Conservation (phyloP, 495 filamentous ascomycete genomes). For the Tetracladium marchalianum region DNA sequence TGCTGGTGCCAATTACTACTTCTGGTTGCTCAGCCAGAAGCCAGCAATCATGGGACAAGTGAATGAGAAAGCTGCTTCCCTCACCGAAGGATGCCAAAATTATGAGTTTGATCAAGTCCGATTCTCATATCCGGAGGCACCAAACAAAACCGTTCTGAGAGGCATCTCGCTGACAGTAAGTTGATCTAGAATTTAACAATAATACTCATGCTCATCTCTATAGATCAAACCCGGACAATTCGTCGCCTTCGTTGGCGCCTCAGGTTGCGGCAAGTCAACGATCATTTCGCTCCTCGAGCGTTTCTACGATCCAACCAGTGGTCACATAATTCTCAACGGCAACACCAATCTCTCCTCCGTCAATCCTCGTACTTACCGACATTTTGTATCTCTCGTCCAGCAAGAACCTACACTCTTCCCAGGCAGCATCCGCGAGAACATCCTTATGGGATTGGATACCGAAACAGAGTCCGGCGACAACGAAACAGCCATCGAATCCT, state of each 20-base stretch:
- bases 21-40: too few relatives aligned
- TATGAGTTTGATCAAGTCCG: not conserved
- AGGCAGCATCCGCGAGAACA: constrained; percentile 42
- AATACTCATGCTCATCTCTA: constrained; percentile 2
- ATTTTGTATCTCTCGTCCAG: constrained; percentile 39
- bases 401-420: constrained; percentile 46
- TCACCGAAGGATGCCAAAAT: too few relatives aligned
- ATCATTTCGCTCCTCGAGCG: constrained; percentile 49
- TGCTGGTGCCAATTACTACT: too few relatives aligned
- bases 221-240: constrained; percentile 45
- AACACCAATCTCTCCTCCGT: constrained; percentile 29
- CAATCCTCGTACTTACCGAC: constrained; percentile 37
- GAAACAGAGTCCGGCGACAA: constrained; percentile 60
- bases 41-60: too few relatives aligned
- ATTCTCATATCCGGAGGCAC: constrained; percentile 34
- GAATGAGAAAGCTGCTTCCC: too few relatives aligned
- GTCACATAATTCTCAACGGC: constrained; percentile 33
- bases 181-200: too few relatives aligned
- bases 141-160: constrained; percentile 39
- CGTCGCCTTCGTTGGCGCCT: constrained; percentile 49
- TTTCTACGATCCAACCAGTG: constrained; percentile 37
- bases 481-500: constrained; percentile 27
- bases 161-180: constrained; percentile 33
- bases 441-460: constrained; percentile 25
- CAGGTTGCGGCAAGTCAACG: constrained; percentile 52